Evolutionary conservation across 805 yeast species (phyloP), one percentile per base, ranked within the genome.

Genomic region (Yamadazyma sp.): DNA sequence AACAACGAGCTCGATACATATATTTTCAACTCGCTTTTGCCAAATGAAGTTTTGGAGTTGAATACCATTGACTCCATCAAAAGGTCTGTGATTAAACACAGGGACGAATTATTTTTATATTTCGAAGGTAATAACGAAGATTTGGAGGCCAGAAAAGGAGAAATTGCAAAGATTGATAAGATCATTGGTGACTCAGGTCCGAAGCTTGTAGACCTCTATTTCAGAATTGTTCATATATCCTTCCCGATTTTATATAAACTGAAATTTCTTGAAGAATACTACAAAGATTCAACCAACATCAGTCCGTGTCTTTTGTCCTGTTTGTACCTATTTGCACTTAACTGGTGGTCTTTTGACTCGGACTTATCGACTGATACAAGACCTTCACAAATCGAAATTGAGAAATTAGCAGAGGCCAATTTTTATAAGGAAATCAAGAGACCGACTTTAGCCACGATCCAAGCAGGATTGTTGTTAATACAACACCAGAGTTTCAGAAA

Each of bases 261-360:
- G 49, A 95, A 89, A 4, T 91, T 91, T 51, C 55, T 90, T 42
- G 96, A 91, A 51, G 89, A 89, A 56, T 90, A 89, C 57, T 67
- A 88, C 2, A 68, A 96, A 37, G 86, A 96, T 1, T 90, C 86
- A 54, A 74, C 95, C 28, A 19, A 20, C 21, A 34, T 34, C 4
- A 79, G 91, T 37, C 95, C 97, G 0, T 93, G 96, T 0, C 62
- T 91, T 33, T 64, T 91, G 28, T 96, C 96, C 0, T 85, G 95
- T 0, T 95, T 91, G 2, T 91, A 91, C 56, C 77, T 84, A 8
- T 65, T 90, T 42, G 95, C 96, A 0, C 72, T 86, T 29, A 90
- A 87, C 55, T 88, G 95, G 93, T 90, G 97, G 97, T 89, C 86
- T 47, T 81, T 80, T 56, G 89, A 81, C 49, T 83, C 93, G 1